These are phyloP conservation scores for Eutrema yunnanense DNA, from an alignment of 345 rosid species.

Conservation along the genomic window DNA sequence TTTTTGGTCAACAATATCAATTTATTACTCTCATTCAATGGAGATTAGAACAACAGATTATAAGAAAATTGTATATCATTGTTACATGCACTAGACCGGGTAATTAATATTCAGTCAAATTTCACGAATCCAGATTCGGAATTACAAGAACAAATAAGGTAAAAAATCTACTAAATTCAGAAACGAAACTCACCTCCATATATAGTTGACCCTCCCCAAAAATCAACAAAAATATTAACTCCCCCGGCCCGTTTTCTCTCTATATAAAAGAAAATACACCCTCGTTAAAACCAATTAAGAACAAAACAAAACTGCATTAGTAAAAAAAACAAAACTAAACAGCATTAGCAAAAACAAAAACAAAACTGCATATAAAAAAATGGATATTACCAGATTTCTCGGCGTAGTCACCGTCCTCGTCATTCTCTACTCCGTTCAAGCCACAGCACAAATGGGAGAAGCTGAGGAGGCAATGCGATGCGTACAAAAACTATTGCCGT, in stretches of 20 bases:
- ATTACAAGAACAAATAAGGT: background rate
- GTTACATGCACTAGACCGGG: background rate
- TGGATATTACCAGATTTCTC: background rate
- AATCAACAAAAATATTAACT: background rate
- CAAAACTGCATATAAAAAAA: background rate
- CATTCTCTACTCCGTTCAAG: conserved; percentile 6
- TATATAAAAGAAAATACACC: background rate
- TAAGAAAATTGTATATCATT: background rate
- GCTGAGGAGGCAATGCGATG: conserved; percentile 24
- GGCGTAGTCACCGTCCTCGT: background rate
- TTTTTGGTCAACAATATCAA: background rate
- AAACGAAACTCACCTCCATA: background rate
- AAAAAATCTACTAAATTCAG: background rate
- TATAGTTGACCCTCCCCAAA: background rate
- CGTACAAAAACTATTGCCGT: conserved; percentile 41
- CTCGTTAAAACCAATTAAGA: background rate
- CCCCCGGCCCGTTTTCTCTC: background rate
- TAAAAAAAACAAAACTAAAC: background rate
- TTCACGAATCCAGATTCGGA: background rate
- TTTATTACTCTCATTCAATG: background rate
- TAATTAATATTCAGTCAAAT: background rate
- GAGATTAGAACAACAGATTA: background rate
- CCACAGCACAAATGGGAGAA: background rate
- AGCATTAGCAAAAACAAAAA: background rate
- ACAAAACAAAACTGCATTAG: background rate